phyloP scores from a whole-genome alignment of 164 flowering plant species.

The Tetrastigma voinierianum region DNA sequence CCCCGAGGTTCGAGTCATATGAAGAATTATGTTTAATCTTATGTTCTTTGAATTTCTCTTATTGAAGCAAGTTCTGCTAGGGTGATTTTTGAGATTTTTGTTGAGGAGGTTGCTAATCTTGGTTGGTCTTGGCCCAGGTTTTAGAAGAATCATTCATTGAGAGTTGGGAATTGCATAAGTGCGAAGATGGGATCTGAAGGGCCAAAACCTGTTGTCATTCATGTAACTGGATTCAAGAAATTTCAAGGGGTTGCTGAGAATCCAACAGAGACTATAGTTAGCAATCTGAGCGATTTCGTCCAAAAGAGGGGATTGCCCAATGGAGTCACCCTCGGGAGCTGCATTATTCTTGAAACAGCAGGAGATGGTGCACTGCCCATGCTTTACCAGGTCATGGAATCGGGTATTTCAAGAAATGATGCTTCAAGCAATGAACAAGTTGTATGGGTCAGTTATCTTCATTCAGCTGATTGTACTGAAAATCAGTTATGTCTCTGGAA shows the following conservation, averaged over 20 bases:
- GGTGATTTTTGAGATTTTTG: background rate
- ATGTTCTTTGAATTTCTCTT: no score
- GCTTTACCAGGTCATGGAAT: conserved; percentile 38
- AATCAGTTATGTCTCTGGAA: background rate
- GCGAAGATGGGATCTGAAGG: conserved; percentile 63
- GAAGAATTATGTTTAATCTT: background rate
- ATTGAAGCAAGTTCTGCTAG: no score
- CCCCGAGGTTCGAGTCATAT: background rate
- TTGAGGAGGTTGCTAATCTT: background rate
- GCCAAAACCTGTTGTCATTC: conserved; percentile 36
- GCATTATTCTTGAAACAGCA: conserved; percentile 56
- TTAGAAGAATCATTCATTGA: background rate
- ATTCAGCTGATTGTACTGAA: background rate
- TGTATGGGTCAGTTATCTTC: conserved; percentile 51
- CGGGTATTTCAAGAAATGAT: conserved; percentile 18
- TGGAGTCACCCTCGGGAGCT: conserved; percentile 45
- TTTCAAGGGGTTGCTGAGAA: conserved; percentile 56
- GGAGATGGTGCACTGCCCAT: conserved; percentile 46
- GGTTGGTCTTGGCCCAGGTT: background rate
- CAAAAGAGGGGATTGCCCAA: conserved; percentile 34
- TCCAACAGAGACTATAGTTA: conserved; percentile 58
- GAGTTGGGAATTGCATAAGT: conserved; percentile 27
- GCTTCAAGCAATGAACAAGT: conserved; percentile 29
- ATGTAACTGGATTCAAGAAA: conserved; percentile 63
- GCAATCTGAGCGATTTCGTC: conserved; percentile 33